Evolutionary conservation across 202 grass and related monocot genomes (phyloP).

Genomic region (Miscanthus sacchariflorus): DNA sequence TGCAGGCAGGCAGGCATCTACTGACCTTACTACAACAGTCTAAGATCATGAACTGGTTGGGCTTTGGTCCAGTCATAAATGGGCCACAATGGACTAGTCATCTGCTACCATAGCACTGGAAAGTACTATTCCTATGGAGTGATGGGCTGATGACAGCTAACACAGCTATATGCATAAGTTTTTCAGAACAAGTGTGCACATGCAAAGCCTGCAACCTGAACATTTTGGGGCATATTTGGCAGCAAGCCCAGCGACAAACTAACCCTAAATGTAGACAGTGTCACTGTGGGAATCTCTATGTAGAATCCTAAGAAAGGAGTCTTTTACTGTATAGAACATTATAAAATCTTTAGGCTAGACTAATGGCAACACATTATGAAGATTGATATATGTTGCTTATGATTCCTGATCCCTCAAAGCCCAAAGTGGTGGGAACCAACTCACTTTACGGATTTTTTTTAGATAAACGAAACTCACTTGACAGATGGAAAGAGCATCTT

Average conservation of each 20-base stretch:
- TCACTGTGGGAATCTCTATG: background rate
- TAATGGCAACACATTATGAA: background rate
- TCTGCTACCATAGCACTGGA: background rate
- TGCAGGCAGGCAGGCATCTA: background rate
- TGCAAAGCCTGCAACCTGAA: background rate
- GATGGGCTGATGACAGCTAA: constrained; percentile 9
- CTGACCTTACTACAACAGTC: background rate
- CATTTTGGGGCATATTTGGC: background rate
- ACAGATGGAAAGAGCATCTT: constrained; percentile 16
- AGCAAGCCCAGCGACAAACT: background rate
- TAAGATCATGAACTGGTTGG: constrained; percentile 27
- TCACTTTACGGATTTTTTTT: background rate
- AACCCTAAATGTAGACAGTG: background rate
- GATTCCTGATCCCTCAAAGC: background rate
- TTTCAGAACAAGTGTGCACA: background rate
- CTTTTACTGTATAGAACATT: background rate
- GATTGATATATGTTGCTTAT: background rate
- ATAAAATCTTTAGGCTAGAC: background rate
- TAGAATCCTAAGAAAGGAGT: background rate
- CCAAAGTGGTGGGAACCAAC: constrained; percentile 10
- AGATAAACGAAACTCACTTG: constrained; percentile 1
- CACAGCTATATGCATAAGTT: background rate
- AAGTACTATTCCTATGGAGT: background rate
- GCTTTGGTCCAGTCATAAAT: constrained; percentile 4
- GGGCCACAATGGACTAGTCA: constrained; percentile 8